Evolutionary conservation across 495 filamentous ascomycete genomes (phyloP).

Genomic region (Penicillium mononematosum): DNA sequence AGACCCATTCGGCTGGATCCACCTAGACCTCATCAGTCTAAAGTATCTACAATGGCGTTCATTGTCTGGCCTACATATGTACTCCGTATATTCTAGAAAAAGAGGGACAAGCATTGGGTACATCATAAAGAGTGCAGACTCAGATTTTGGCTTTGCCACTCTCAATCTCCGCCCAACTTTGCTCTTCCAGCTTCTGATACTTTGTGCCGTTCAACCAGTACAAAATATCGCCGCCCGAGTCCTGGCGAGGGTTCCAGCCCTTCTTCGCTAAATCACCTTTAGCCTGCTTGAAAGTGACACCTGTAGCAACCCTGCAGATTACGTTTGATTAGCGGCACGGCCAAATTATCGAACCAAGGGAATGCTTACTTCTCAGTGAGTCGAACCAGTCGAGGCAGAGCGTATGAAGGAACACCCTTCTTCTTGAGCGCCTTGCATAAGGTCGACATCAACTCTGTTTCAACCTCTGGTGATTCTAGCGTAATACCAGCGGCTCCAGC

Average conservation of each 20-base stretch:
- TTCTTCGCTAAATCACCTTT: slow-evolving; percentile 49
- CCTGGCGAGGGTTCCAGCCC: slow-evolving; percentile 41
- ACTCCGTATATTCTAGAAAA: too few species aligned
- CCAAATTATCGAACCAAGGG: background rate
- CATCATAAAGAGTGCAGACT: slow-evolving; percentile 1
- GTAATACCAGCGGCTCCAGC: slow-evolving; percentile 53
- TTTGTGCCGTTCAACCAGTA: slow-evolving; percentile 48
- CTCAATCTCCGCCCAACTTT: slow-evolving; percentile 47
- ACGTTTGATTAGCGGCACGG: background rate
- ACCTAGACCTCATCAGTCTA: too few species aligned
- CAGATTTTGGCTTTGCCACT: slow-evolving; percentile 47
- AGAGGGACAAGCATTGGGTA: too few species aligned
- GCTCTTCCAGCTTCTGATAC: slow-evolving; percentile 41
- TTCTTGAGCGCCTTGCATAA: slow-evolving; percentile 44
- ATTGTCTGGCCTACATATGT: too few species aligned
- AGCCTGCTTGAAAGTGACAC: slow-evolving; percentile 54
- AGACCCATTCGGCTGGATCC: too few species aligned
- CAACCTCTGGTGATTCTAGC: slow-evolving; percentile 36
- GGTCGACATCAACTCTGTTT: slow-evolving; percentile 35
- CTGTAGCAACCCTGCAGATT: slow-evolving; percentile 43
- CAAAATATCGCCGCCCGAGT: slow-evolving; percentile 41
- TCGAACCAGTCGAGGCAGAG: slow-evolving; percentile 49
- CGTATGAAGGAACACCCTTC: slow-evolving; percentile 51
- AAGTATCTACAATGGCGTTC: too few species aligned
- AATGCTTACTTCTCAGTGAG: slow-evolving; percentile 48